phyloP scores from a whole-genome alignment of 176 grass and related monocot species.

The Urochloa ruziziensis region DNA sequence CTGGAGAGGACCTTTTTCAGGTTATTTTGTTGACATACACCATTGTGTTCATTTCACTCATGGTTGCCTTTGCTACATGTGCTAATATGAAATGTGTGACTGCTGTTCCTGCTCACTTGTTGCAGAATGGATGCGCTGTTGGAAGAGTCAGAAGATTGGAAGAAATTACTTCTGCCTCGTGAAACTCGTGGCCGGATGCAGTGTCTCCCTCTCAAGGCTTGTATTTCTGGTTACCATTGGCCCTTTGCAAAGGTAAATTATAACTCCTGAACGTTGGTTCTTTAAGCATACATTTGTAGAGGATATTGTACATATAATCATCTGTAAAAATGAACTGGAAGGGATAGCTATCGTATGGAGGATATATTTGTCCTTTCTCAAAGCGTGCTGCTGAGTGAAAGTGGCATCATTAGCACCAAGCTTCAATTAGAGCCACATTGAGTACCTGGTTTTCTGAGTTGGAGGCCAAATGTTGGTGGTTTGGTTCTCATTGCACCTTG shows the following conservation, averaged over 20 bases:
- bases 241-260: neutral
- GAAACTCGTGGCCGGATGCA: neutral
- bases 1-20: neutral
- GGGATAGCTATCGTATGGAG: neutral
- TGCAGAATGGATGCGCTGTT: constrained; percentile 29
- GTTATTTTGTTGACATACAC: constrained; percentile 11
- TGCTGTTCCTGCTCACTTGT: constrained; percentile 11
- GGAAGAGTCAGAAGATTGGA: neutral
- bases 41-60: constrained; percentile 3
- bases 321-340: neutral
- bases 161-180: neutral
- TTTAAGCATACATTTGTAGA: neutral
- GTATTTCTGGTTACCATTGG: neutral
- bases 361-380: constrained; percentile 4
- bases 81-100: neutral
- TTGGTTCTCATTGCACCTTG: constrained; percentile 15
- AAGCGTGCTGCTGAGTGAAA: neutral
- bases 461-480: constrained; percentile 13
- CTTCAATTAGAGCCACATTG: neutral
- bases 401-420: constrained; percentile 3
- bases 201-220: neutral
- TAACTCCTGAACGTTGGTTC: neutral
- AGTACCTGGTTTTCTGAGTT: constrained; percentile 13
- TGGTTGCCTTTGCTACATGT: neutral
- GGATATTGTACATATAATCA: constrained; percentile 23